These are phyloP conservation scores for Purshia tridentata DNA, from an alignment of 306 rosid species.

Conservation along the genomic window DNA sequence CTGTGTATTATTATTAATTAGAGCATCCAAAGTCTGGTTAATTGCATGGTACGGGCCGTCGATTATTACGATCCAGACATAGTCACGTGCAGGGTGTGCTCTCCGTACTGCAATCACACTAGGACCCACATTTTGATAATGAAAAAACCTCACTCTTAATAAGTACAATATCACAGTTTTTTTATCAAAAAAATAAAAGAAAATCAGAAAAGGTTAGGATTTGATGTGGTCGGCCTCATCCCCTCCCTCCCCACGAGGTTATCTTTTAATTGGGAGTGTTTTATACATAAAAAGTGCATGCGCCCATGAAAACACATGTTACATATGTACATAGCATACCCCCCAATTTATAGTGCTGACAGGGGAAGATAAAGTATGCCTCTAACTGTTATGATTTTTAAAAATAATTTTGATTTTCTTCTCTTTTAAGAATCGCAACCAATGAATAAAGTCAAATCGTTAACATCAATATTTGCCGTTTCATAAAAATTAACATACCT, in stretches of 20 bases:
- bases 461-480: too few species aligned
- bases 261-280: neutral
- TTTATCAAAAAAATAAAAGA: neutral
- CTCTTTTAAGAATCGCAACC: too few species aligned
- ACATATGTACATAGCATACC: too few species aligned
- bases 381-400: too few species aligned
- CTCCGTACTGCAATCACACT: neutral
- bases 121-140: neutral
- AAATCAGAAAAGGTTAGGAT: neutral
- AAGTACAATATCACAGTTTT: neutral
- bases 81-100: neutral
- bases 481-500: too few species aligned
- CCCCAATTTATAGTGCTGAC: too few species aligned
- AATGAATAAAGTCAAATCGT: too few species aligned
- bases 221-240: slow-evolving; percentile 9
- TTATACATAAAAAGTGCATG: neutral
- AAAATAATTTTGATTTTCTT: too few species aligned
- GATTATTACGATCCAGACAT: neutral
- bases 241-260: too few species aligned
- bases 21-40: neutral
- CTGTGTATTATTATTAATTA: too few species aligned
- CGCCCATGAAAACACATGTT: neutral
- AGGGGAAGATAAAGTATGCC: too few species aligned
- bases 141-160: neutral
- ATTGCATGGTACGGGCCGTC: neutral